Evolutionary conservation across 2,329 filamentous ascomycete genomes (phyloP), one percentile per base, ranked within the genome.

Genomic region (Ceratocystis smalleyi): DNA sequence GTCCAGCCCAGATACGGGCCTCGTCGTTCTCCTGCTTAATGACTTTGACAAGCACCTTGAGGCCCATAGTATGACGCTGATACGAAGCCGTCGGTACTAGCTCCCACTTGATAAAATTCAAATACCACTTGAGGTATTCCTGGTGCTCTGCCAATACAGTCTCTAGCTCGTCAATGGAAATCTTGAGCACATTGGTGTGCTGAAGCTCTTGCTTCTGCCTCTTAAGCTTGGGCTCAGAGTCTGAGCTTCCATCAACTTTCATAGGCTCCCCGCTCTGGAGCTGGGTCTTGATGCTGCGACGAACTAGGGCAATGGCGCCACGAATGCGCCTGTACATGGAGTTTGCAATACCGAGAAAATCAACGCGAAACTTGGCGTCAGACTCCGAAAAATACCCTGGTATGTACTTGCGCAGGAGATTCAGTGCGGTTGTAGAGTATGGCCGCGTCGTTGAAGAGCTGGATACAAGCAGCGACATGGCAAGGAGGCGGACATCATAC

Each of bases 21-120:
- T 77, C 70, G 67, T 87, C 86, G n/a, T 87, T 76, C 32, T 87
- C 87, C 51, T 87, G 83, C 66, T 82, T 82, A 5, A 91, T 74
- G n/a, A 92, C 76, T 62, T 86, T 79, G 0, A 77, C 77, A 32
- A 92, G 74, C 0, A 87, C 84, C 70, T 86, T 90, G 4, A 97
- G 74, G 1, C 89, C 84, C 1, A 88, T 88, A 59, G 91, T 88
- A 69, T 96, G 92, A 5, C 91, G 83, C 71, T 95, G 91, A 71
- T 97, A 99, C 10, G 91, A 94, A 17, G 89, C 84, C 0, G 87
- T 91, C 1, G 91, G 85, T 2, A 83, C 81, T 24, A 99, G 76
- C 69, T 97, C 91, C 45, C 77, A 76, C 63, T 83, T 79, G 5
- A 96, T 73, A 68, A 95, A 94, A 1, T 75, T 70, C 1, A 89